phyloP scores from a whole-genome alignment of 208 protist genomes.

The Leishmania tarentolae region DNA sequence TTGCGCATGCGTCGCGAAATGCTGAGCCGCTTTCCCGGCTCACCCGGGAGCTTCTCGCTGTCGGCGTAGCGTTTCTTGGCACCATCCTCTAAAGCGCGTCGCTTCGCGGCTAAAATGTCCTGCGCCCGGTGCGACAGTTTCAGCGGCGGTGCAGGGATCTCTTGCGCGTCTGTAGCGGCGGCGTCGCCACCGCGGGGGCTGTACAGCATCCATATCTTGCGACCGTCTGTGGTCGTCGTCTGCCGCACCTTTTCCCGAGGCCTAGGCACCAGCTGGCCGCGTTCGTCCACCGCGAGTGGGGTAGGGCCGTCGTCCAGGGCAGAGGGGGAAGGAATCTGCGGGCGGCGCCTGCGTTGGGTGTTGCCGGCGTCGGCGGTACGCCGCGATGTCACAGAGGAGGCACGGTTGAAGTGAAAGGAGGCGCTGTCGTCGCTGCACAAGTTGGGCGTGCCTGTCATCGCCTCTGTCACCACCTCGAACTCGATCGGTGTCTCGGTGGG shows the following conservation, averaged over 20 bases:
- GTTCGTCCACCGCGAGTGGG: conserved; percentile 39
- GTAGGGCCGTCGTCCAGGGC: conserved; percentile 42
- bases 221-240: conserved; percentile 50
- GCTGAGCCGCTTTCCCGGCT: conserved; percentile 16
- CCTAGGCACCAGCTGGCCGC: conserved; percentile 37
- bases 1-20: conserved; percentile 20
- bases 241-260: conserved; percentile 44
- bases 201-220: conserved; percentile 61
- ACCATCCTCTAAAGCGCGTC: conserved; percentile 38
- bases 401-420: conserved; percentile 30
- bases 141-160: conserved; percentile 56
- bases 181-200: conserved; percentile 34
- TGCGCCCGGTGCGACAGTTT: conserved; percentile 68
- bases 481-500: conserved; percentile 16
- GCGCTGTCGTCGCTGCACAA: conserved; percentile 34
- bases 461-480: conserved; percentile 11
- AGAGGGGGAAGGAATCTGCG: conserved; percentile 49
- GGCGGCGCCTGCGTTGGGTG: conserved; percentile 26
- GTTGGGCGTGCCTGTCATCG: conserved; percentile 25
- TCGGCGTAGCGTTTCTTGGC: conserved; percentile 41
- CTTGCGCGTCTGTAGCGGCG: conserved; percentile 21
- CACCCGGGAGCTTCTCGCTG: neutral
- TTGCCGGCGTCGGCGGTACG: neutral
- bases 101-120: conserved; percentile 53
- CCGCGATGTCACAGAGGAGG: conserved; percentile 19